Conservation (phyloP, 2,329 filamentous ascomycete genomes). For the Juglanconis juglandina region DNA sequence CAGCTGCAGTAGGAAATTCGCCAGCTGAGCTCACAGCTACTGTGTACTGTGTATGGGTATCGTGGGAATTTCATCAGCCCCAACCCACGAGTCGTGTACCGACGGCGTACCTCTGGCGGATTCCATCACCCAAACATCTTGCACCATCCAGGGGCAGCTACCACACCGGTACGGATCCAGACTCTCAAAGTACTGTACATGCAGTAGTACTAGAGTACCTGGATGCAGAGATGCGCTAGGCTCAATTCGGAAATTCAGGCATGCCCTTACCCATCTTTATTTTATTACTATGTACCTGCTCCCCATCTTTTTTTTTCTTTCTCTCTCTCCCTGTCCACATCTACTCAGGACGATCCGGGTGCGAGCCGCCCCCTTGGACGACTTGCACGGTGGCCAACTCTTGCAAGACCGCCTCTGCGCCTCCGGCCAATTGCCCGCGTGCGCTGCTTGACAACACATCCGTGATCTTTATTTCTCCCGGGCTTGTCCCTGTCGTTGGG, state of each 20-base stretch:
- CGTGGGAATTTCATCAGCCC: conserved; percentile 1
- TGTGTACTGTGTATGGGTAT: too few relatives aligned
- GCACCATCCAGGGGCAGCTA: background rate
- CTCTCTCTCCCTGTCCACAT: conserved; percentile 6
- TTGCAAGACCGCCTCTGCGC: conserved; percentile 6
- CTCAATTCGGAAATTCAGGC: conserved; percentile 11
- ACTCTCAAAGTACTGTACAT: background rate
- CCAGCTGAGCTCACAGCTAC: too few relatives aligned
- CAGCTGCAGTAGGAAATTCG: background rate
- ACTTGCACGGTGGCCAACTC: conserved; percentile 14
- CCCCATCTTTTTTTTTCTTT: conserved; percentile 8
- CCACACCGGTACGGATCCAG: background rate
- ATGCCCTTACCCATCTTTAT: conserved; percentile 15
- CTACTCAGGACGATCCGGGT: conserved; percentile 2
- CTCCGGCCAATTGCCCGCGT: conserved; percentile 11
- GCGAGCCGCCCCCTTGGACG: conserved; percentile 16
- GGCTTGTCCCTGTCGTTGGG: conserved; percentile 10
- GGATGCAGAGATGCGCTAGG: background rate
- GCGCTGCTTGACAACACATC: background rate
- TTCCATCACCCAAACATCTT: background rate
- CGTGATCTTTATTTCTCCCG: conserved; percentile 10
- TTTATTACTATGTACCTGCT: conserved; percentile 9
- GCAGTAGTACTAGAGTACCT: background rate
- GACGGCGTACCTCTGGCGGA: background rate
- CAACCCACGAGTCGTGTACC: conserved; percentile 1